phyloP scores from a whole-genome alignment of 2,329 filamentous ascomycete genomes.

The Myriosclerotinia curreyana region DNA sequence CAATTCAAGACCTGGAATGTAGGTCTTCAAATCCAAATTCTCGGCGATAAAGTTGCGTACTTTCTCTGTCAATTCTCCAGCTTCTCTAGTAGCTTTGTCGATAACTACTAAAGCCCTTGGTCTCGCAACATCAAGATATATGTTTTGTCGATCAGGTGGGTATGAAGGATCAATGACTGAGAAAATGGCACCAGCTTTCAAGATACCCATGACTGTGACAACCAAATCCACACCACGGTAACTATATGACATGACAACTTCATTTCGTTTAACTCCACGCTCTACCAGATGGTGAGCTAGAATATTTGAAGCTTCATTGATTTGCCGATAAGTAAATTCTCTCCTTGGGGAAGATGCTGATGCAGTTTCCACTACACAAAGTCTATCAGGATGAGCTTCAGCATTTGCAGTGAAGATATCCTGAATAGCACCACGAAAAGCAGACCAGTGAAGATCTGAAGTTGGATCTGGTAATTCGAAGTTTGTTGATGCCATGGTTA shows the following conservation, averaged over 20 bases:
- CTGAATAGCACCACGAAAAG: constrained; percentile 57
- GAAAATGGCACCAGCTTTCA: constrained; percentile 56
- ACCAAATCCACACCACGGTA: constrained; percentile 77
- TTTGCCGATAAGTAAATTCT: constrained; percentile 78
- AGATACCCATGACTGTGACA: constrained; percentile 76
- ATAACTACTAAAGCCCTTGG: constrained; percentile 73
- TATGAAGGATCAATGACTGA: constrained; percentile 77
- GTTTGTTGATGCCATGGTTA: constrained; percentile 27
- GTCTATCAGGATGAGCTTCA: constrained; percentile 59
- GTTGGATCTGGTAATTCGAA: constrained; percentile 52
- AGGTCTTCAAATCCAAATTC: constrained; percentile 67
- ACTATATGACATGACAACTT: constrained; percentile 92
- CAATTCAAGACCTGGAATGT: constrained; percentile 71
- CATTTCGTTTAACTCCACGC: constrained; percentile 69
- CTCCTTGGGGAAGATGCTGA: constrained; percentile 53
- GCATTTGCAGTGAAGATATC: constrained; percentile 59
- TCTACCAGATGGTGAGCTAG: constrained; percentile 76
- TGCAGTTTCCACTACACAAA: constrained; percentile 66
- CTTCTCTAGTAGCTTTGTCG: constrained; percentile 65
- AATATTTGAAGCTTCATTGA: constrained; percentile 78
- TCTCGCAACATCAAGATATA: constrained; percentile 77
- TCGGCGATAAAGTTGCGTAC: constrained; percentile 67
- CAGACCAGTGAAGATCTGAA: constrained; percentile 57
- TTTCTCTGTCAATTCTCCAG: constrained; percentile 57
- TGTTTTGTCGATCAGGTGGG: constrained; percentile 74